These are phyloP conservation scores for Periconia sp. DNA, from an alignment of 2,329 filamentous ascomycete genomes.

Conservation along the genomic window DNA sequence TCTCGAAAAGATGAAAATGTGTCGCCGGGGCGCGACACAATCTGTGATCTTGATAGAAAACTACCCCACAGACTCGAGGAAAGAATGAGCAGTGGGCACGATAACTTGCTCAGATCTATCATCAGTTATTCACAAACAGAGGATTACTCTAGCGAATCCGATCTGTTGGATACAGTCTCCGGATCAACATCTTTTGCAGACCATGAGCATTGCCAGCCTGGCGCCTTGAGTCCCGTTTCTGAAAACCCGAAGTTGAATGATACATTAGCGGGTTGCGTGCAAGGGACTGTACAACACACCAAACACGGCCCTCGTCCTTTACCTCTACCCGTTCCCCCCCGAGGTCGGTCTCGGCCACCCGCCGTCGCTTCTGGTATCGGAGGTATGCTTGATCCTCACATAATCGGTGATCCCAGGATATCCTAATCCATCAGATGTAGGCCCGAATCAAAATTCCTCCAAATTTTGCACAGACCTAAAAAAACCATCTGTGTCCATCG, in stretches of 20 bases:
- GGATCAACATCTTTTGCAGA: background rate
- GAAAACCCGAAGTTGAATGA: background rate
- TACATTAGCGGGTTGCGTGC: background rate
- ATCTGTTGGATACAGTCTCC: background rate
- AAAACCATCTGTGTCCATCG: conserved; percentile 1
- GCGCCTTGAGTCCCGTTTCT: background rate
- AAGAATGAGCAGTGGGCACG: conserved; percentile 12
- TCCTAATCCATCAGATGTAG: conserved; percentile 3
- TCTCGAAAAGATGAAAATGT: conserved; percentile 15
- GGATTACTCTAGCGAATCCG: background rate
- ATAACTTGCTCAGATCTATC: background rate
- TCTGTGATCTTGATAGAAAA: conserved; percentile 20
- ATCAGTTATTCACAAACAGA: background rate
- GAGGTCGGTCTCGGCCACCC: conserved; percentile 13
- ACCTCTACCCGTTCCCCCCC: too few relatives aligned
- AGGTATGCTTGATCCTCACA: conserved; percentile 8
- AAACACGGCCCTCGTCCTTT: background rate
- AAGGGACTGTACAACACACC: background rate
- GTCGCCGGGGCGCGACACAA: conserved; percentile 15
- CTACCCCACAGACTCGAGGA: conserved; percentile 20
- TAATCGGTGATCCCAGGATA: conserved; percentile 5
- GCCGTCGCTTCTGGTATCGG: conserved; percentile 18
- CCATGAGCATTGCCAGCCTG: background rate
- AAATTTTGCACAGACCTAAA: background rate
- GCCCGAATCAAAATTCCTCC: background rate